Base-by-base conservation (phyloP, 495 filamentous ascomycete genomes). In the Lentithecium fluviatile region DNA sequence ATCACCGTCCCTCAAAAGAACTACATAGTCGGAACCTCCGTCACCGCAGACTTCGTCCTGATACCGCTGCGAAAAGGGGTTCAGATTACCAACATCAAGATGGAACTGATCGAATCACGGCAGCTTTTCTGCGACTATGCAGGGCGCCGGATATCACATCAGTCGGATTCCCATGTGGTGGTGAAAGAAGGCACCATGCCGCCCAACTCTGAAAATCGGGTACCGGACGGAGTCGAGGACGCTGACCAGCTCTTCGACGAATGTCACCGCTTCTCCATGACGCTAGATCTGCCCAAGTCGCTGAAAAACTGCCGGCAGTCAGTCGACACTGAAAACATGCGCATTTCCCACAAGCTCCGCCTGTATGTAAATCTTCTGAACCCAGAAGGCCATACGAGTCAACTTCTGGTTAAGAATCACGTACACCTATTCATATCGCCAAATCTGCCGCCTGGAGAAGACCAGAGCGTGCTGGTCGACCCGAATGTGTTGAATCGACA, bases 351-450 rank as follows among this genome's bases (percentile, higher is more conserved):
- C 71, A 93, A 90, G 75, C 77, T 96, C 48, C 88, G 86, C 73
- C 82, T 97, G 69, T 86, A 87, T 53, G 84, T 98, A 56, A 87
- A 91, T 60, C 79, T 98, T 29, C 85, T 90, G 63, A 97, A 97
- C 65, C 93, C 94, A 0, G 94, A 98, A 74, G 91, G 89, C 0
- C 94, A 97, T 71, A 79, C 90, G 43, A 96, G 91, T 49, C 91
- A 97, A 36, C 60, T 88, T 83, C 82, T 97, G 47, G 88, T 91
- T 19, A 90, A 90, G 42, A 89, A 88, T 17, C 80, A 97, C 23
- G 90, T 98, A 29, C 86, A 86, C 29, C 85, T 98, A 32, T 96
- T 93, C 74, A 95, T 97, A 63, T 98, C 94, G 12, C 94, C 94
- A 15, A 88, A 90, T 67, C 83, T 95, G 70, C 84, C 88, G 10